Conservation (phyloP, 345 rosid species). For the Turnera subulata region DNA sequence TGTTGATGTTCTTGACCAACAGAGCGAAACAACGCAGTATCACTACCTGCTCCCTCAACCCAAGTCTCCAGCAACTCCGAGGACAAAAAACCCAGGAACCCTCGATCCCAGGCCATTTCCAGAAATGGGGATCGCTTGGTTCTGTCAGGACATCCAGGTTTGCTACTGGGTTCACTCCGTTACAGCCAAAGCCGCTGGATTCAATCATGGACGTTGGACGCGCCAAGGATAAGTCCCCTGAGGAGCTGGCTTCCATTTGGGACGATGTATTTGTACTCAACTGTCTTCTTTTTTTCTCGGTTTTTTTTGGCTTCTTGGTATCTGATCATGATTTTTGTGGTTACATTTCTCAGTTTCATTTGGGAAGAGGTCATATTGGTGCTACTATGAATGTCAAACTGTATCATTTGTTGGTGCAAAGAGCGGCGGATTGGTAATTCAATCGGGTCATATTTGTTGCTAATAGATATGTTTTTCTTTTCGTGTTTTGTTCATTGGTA, state of each 20-base stretch:
- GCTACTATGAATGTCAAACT: conserved; percentile 66
- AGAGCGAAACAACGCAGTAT: conserved; percentile 6
- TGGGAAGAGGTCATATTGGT: conserved; percentile 90
- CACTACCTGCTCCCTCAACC: conserved; percentile 2
- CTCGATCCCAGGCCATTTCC: conserved; percentile 18
- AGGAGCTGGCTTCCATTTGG: conserved; percentile 82
- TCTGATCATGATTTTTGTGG: neutral
- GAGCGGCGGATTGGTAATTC: conserved; percentile 76
- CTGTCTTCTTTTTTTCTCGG: neutral
- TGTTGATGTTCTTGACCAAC: neutral
- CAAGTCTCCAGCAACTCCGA: neutral
- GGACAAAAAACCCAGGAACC: neutral
- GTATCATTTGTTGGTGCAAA: conserved; percentile 65
- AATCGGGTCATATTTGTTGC: conserved; percentile 12
- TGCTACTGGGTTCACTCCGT: conserved; percentile 78
- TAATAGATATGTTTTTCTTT: neutral
- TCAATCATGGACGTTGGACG: conserved; percentile 78
- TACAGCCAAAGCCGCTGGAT: conserved; percentile 79
- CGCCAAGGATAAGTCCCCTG: conserved; percentile 58
- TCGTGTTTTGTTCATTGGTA: neutral
- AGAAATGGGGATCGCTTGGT: conserved; percentile 70
- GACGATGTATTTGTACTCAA: conserved; percentile 53
- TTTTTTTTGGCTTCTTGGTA: neutral
- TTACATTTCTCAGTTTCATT: conserved; percentile 52
- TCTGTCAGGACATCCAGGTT: conserved; percentile 62